Percentiles rank a stretch among this genome's conserved stretches.
These are phyloP conservation scores for Carpediemonas membranifera DNA, from an alignment of 78 protist species.

Conservation along the genomic window DNA sequence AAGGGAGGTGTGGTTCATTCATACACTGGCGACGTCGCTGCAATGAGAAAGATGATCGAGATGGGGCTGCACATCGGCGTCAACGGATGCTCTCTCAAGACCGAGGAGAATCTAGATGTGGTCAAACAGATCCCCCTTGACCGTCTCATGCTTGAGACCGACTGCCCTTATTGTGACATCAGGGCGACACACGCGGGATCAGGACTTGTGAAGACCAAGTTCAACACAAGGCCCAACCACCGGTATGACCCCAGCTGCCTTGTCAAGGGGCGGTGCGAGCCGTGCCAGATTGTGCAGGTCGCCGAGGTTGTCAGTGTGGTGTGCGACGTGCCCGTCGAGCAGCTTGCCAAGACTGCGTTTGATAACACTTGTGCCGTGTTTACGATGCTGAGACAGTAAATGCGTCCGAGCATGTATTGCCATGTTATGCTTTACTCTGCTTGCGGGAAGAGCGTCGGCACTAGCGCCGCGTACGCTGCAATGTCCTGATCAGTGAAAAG, in stretches of 20 bases:
- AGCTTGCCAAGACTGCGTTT: too few species aligned
- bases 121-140: conserved; percentile 7
- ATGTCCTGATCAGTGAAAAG: too few species aligned
- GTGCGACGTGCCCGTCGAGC: too few species aligned
- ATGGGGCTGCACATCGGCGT: conserved; percentile 6
- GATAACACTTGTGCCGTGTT: too few species aligned
- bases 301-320: too few species aligned
- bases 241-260: background rate
- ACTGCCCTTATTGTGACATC: conserved; percentile 23
- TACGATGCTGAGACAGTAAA: too few species aligned
- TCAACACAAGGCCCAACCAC: background rate
- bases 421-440: too few species aligned
- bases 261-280: conserved; percentile 17
- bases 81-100: conserved; percentile 29
- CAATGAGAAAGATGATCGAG: background rate
- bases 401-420: too few species aligned
- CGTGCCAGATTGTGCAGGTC: conserved; percentile 21
- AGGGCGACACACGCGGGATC: conserved; percentile 1
- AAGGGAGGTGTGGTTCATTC: conserved; percentile 31
- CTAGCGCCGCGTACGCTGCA: too few species aligned
- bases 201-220: background rate
- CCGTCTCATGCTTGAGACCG: conserved; percentile 16
- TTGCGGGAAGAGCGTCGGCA: too few species aligned
- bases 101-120: conserved; percentile 8
- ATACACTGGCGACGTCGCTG: conserved; percentile 24